A percentile compares a stretch with the other conserved stretches of the same genome.
Evolutionary conservation across 768 basidiomycete genomes (phyloP).

Genomic region (Lactarius hengduanensis): DNA sequence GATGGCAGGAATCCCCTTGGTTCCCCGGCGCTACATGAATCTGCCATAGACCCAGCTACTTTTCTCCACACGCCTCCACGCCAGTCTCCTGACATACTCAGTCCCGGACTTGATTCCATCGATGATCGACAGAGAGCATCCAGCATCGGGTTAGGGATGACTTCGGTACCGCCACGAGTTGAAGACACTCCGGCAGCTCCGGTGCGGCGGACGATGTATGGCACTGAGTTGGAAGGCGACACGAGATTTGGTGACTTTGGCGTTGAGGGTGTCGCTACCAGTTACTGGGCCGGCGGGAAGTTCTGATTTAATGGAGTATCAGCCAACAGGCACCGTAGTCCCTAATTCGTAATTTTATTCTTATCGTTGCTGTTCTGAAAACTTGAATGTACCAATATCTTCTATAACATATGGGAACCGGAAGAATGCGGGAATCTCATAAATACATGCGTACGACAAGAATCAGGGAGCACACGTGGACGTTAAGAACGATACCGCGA

Average conservation of each 20-base stretch:
- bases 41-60: slow-evolving; percentile 24
- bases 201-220: slow-evolving; percentile 75
- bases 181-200: slow-evolving; percentile 47
- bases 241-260: slow-evolving; percentile 87
- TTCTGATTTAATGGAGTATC: slow-evolving; percentile 36
- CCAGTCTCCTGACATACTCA: slow-evolving; percentile 10
- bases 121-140: slow-evolving; percentile 21
- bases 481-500: not conserved
- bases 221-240: slow-evolving; percentile 77
- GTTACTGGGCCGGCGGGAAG: slow-evolving; percentile 60
- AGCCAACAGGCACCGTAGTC: not conserved
- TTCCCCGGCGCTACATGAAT: slow-evolving; percentile 16
- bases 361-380: slow-evolving; percentile 15
- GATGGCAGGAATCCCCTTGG: slow-evolving; percentile 20
- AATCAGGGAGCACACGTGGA: not conserved
- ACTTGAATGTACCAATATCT: slow-evolving; percentile 18
- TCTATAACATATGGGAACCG: not conserved
- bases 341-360: slow-evolving; percentile 24
- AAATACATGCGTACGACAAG: not conserved
- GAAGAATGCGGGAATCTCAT: not conserved
- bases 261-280: slow-evolving; percentile 69
- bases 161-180: slow-evolving; percentile 39
- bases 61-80: slow-evolving; percentile 28
- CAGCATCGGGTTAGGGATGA: slow-evolving; percentile 48
- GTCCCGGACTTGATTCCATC: slow-evolving; percentile 17